Evolutionary conservation across 2,329 filamentous ascomycete genomes (phyloP).

Genomic region (Diaporthe nobilis): DNA sequence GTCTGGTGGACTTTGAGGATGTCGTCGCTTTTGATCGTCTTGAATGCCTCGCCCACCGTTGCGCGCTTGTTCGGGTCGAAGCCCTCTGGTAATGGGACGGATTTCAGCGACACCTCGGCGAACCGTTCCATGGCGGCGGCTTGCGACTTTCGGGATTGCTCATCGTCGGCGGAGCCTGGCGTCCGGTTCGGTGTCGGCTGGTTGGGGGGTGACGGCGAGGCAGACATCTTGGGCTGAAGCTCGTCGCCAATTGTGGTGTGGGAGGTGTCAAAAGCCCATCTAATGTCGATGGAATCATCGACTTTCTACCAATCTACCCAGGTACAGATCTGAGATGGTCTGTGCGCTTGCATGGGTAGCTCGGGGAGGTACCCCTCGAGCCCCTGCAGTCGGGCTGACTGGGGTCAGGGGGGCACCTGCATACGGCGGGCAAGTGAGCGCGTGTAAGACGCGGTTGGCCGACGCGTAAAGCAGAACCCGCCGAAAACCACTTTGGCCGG

Average conservation of each 20-base stretch:
- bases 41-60: slow-evolving; percentile 73
- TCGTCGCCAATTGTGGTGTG: slow-evolving; percentile 11
- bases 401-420: slow-evolving; percentile 6
- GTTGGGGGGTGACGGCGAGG: slow-evolving; percentile 7
- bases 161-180: slow-evolving; percentile 8
- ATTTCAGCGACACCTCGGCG: slow-evolving; percentile 43
- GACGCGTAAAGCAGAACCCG: slow-evolving; percentile 41
- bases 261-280: background rate
- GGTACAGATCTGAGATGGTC: slow-evolving; percentile 33
- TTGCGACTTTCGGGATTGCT: slow-evolving; percentile 15
- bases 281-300: slow-evolving; percentile 17
- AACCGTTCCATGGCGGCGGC: slow-evolving; percentile 40
- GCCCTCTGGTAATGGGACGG: slow-evolving; percentile 39
- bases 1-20: slow-evolving; percentile 81
- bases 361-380: background rate
- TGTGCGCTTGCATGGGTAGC: slow-evolving; percentile 39
- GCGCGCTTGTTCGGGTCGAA: slow-evolving; percentile 43
- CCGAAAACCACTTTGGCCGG: slow-evolving; percentile 34
- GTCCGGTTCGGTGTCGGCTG: slow-evolving; percentile 11
- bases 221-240: slow-evolving; percentile 30
- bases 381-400: slow-evolving; percentile 16
- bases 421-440: slow-evolving; percentile 17
- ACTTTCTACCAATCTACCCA: slow-evolving; percentile 16
- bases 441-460: slow-evolving; percentile 41
- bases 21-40: slow-evolving; percentile 77